These are phyloP conservation scores for Rhodomyrtus tomentosa DNA, from an alignment of 345 rosid species.

Conservation along the genomic window DNA sequence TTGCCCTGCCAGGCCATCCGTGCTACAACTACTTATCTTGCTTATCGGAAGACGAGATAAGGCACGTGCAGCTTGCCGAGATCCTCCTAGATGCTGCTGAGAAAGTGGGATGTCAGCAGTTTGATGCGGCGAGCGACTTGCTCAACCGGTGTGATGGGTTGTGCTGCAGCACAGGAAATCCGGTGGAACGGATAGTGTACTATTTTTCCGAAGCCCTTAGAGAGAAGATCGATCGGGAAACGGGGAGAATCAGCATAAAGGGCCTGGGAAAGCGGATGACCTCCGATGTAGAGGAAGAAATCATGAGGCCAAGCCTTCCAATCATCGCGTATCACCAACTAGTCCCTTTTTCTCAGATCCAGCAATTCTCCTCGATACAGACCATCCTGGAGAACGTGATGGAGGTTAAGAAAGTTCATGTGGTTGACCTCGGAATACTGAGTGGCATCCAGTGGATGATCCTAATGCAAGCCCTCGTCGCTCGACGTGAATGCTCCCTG, in stretches of 20 bases:
- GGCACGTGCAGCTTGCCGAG: conserved; percentile 15
- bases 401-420: conserved; percentile 15
- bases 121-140: conserved; percentile 4
- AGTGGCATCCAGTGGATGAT: conserved; percentile 9
- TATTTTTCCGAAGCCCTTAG: conserved; percentile 1
- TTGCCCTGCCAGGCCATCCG: background rate
- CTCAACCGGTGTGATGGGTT: conserved; percentile 4
- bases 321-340: background rate
- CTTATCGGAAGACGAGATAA: conserved; percentile 7
- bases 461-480: conserved; percentile 19
- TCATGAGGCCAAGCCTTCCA: background rate
- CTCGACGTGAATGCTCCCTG: conserved; percentile 2
- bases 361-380: conserved; percentile 13
- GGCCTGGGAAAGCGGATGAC: background rate
- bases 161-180: conserved; percentile 6
- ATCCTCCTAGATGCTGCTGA: conserved; percentile 20
- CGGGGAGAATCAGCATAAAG: background rate
- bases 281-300: background rate
- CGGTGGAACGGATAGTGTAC: conserved; percentile 7
- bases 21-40: background rate
- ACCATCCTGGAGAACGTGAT: conserved; percentile 15
- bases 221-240: conserved; percentile 8
- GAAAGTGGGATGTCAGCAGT: conserved; percentile 11
- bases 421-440: conserved; percentile 18
- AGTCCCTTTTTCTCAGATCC: conserved; percentile 14